Base-by-base conservation (phyloP, 169 alveolate genomes). In the Cryptosporidium parvum region DNA sequence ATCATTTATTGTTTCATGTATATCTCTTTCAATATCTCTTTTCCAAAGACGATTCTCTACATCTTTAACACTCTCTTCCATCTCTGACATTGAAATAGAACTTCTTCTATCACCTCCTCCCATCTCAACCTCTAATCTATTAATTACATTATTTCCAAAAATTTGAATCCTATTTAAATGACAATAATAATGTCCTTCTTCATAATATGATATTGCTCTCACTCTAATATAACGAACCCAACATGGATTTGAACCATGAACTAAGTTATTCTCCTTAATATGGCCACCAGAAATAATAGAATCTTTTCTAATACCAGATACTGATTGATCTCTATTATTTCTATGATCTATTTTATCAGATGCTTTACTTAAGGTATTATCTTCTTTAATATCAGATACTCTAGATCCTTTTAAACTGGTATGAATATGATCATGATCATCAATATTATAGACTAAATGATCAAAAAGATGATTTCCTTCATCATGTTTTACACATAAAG, bases 151-250 rank as follows among this genome's bases (percentile, higher is more conserved):
- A 23, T 80, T 80, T 21, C 89, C 89, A 80, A 80, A 80, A 35
- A 80, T 65, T 37, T 80, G 89, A 18, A 80, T 62, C 29, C 89
- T 31, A 21, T 16, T 62, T 26, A 80, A 80, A 16, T 80, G 89
- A 62, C 89, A 80, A 48, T 80, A 80, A 4, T 80, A 80, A 56
- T 80, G 89, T 16, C 89, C 89, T 51, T 80, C 89, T 35, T 80
- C 89, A 62, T 61, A 80, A 29, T 42, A 21, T 33, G 89, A 80
- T 26, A 80, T 42, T 14, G 89, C 89, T 18, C 69, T 80, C 7
- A 80, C 68, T 44, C 39, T 59, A 37, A 80, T 80, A 65, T 80
- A 80, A 14, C 89, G 69, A 29, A 80, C 75, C 89, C 89, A 80
- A 44, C 89, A 80, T 10, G 89, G 89, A 44, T 80, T 80, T 14